Evolutionary conservation across 129 eudicot genomes (phyloP).

Genomic region (Flaveria bidentis): DNA sequence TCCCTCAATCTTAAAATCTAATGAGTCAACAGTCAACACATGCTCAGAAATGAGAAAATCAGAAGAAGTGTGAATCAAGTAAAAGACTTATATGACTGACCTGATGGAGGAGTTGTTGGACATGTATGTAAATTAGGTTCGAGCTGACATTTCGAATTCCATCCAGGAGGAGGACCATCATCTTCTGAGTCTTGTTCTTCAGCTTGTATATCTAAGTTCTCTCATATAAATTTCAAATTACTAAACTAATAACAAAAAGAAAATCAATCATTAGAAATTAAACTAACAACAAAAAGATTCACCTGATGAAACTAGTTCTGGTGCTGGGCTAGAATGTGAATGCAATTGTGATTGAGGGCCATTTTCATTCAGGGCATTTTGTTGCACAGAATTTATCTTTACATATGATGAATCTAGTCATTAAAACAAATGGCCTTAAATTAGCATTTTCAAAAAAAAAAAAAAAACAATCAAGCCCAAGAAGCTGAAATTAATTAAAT

Average conservation of each 20-base stretch:
- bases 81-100: conserved; percentile 17
- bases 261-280: neutral
- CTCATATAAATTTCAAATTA: neutral
- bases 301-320: conserved; percentile 35
- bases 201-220: conserved; percentile 30
- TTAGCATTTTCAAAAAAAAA: neutral
- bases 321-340: neutral
- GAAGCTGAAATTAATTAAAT: neutral
- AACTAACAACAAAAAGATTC: neutral
- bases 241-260: neutral
- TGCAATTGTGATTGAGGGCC: conserved; percentile 49
- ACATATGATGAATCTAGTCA: conserved; percentile 28
- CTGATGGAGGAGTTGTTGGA: conserved; percentile 21
- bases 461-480: neutral
- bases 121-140: conserved; percentile 27
- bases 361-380: conserved; percentile 36
- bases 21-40: neutral
- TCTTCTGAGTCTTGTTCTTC: conserved; percentile 38
- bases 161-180: conserved; percentile 49
- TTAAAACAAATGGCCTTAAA: conserved; percentile 14
- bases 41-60: neutral
- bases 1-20: conserved; percentile 36
- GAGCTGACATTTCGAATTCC: conserved; percentile 36
- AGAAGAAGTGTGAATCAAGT: neutral
- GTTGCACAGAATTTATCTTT: conserved; percentile 27